A percentile compares a stretch with the other conserved stretches of the same genome.
Evolutionary conservation across 306 rosid genomes (phyloP).

Genomic region (Acacia crassicarpa): DNA sequence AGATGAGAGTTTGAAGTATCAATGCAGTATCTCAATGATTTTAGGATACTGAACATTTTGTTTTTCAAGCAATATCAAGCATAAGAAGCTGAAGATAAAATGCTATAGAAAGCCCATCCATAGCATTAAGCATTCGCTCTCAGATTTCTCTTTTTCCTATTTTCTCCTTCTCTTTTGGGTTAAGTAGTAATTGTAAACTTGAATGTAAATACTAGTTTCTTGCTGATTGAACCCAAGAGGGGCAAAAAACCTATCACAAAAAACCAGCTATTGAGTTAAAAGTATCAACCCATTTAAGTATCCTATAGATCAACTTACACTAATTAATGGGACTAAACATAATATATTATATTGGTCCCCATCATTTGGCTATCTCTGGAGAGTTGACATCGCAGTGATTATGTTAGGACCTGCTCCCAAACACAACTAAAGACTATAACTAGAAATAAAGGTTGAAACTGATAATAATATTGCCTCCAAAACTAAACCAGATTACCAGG

Average conservation of each 20-base stretch:
- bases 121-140: not conserved
- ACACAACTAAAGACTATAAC: too few species aligned
- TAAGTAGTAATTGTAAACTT: not conserved
- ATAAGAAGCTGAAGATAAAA: constrained; percentile 11
- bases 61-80: constrained; percentile 23
- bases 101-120: not conserved
- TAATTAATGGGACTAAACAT: not conserved
- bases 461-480: too few species aligned
- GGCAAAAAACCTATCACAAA: not conserved
- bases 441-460: too few species aligned
- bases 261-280: not conserved
- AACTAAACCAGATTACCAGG: too few species aligned
- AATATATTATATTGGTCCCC: not conserved
- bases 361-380: not conserved
- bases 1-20: constrained; percentile 1
- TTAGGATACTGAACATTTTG: constrained; percentile 17
- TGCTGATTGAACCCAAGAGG: not conserved
- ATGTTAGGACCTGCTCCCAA: too few species aligned
- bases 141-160: not conserved
- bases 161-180: not conserved
- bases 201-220: not conserved
- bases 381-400: not conserved
- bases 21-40: not conserved
- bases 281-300: not conserved
- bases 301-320: not conserved